phyloP scores from a whole-genome alignment of 176 grass and related monocot species.

The Aechmea fasciata region DNA sequence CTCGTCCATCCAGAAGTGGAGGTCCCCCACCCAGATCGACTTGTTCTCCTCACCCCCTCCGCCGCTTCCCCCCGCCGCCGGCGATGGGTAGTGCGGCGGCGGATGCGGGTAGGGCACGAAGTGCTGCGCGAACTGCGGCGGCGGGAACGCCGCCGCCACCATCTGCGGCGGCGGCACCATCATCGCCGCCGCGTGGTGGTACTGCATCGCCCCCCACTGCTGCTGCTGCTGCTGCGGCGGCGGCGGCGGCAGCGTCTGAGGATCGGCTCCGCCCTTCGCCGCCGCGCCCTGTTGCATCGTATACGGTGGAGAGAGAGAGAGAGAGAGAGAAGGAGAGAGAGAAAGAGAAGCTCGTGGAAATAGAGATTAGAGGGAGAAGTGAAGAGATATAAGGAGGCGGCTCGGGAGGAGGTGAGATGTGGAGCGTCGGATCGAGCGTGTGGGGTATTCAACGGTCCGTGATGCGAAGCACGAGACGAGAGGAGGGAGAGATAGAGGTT shows the following conservation, averaged over 20 bases:
- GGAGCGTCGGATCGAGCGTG: conserved; percentile 40
- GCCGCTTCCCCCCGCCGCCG: conserved; percentile 19
- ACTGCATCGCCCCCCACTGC: conserved; percentile 51
- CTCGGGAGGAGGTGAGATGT: conserved; percentile 12
- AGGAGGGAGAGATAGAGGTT: conserved; percentile 20
- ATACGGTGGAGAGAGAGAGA: background rate
- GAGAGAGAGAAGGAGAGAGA: conserved; percentile 11
- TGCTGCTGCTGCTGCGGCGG: conserved; percentile 22
- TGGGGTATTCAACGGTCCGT: conserved; percentile 22
- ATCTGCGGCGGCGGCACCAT: conserved; percentile 80
- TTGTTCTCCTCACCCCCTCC: conserved; percentile 79
- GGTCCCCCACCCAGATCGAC: conserved; percentile 96
- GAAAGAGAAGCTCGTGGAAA: background rate
- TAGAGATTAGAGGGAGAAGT: conserved; percentile 18
- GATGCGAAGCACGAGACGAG: background rate
- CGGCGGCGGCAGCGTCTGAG: conserved; percentile 32
- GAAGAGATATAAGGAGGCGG: conserved; percentile 51
- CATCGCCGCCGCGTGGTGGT: conserved; percentile 51
- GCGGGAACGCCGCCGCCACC: conserved; percentile 39
- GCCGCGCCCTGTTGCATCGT: conserved; percentile 61
- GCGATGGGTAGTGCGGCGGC: conserved; percentile 15
- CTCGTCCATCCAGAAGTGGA: conserved; percentile 99
- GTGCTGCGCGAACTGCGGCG: conserved; percentile 72
- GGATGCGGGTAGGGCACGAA: conserved; percentile 48
- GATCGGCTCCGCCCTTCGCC: conserved; percentile 30